phyloP scores from a whole-genome alignment of 768 basidiomycete species.

The Kwoniella dendrophila region DNA sequence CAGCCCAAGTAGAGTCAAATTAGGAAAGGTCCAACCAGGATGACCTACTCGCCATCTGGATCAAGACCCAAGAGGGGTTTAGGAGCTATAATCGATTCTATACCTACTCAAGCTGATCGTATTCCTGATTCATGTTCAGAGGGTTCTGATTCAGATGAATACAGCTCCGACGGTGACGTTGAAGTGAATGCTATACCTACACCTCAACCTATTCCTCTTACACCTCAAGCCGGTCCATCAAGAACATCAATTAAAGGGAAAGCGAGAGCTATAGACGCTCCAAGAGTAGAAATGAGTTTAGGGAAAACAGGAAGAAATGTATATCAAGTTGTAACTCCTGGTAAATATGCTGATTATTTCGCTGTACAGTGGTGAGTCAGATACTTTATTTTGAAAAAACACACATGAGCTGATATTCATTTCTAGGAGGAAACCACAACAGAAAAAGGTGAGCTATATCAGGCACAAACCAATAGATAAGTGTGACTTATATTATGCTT shows the following conservation, averaged over 20 bases:
- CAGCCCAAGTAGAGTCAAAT: neutral
- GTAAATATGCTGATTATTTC: slow-evolving; percentile 27
- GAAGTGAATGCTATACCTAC: slow-evolving; percentile 7
- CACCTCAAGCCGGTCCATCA: slow-evolving; percentile 5
- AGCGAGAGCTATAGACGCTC: slow-evolving; percentile 7
- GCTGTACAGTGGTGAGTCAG: slow-evolving; percentile 42
- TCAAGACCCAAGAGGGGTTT: slow-evolving; percentile 14
- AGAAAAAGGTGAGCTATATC: slow-evolving; percentile 41
- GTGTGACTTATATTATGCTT: slow-evolving; percentile 5
- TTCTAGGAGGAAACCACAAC: slow-evolving; percentile 46
- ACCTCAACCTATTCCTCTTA: slow-evolving; percentile 19
- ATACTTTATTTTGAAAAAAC: neutral
- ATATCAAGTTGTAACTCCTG: slow-evolving; percentile 18
- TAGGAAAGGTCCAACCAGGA: neutral
- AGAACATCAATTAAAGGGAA: slow-evolving; percentile 3
- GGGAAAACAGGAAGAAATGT: slow-evolving; percentile 32
- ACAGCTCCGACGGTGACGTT: slow-evolving; percentile 17
- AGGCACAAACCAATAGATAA: neutral
- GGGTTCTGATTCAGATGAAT: slow-evolving; percentile 10
- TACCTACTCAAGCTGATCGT: slow-evolving; percentile 22
- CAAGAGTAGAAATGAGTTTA: slow-evolving; percentile 20
- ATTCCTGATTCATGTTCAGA: slow-evolving; percentile 36
- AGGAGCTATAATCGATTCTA: slow-evolving; percentile 18
- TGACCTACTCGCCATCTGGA: slow-evolving; percentile 6
- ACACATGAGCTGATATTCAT: neutral